Percentiles rank a stretch among this genome's conserved stretches.
Conservation (phyloP, 805 yeast species). For the Saturnispora gosingensis region DNA sequence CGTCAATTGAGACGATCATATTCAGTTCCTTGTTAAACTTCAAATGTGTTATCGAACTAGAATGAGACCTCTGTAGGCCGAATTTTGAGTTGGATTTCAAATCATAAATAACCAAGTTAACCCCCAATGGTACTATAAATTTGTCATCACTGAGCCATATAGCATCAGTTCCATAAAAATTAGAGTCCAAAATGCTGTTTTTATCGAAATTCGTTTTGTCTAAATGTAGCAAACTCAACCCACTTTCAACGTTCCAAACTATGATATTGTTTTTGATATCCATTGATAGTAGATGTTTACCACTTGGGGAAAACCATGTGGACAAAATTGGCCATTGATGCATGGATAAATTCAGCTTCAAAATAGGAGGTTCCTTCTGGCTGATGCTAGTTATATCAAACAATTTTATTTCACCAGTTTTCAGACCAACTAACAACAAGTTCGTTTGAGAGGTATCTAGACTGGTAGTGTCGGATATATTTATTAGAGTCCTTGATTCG, state of each 20-base stretch:
- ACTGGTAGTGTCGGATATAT: background rate
- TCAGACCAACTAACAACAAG: slow-evolving; percentile 12
- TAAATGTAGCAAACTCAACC: slow-evolving; percentile 38
- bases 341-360: slow-evolving; percentile 44
- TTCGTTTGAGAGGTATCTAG: background rate
- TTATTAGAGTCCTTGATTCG: background rate
- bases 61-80: background rate
- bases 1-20: slow-evolving; percentile 2
- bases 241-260: slow-evolving; percentile 59
- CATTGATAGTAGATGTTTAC: slow-evolving; percentile 45
- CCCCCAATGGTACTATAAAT: slow-evolving; percentile 49
- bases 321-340: slow-evolving; percentile 48
- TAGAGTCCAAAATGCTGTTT: slow-evolving; percentile 11
- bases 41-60: background rate
- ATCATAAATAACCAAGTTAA: background rate
- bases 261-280: slow-evolving; percentile 47
- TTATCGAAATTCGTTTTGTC: slow-evolving; percentile 21
- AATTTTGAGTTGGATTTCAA: background rate
- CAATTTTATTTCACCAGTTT: slow-evolving; percentile 65
- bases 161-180: slow-evolving; percentile 41
- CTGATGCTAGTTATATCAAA: slow-evolving; percentile 40
- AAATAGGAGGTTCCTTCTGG: slow-evolving; percentile 19
- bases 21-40: background rate
- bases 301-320: slow-evolving; percentile 51
- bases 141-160: slow-evolving; percentile 67